Evolutionary conservation across 108 stramenopile genomes (phyloP).

Genomic region (Aurantiochytrium sp.): DNA sequence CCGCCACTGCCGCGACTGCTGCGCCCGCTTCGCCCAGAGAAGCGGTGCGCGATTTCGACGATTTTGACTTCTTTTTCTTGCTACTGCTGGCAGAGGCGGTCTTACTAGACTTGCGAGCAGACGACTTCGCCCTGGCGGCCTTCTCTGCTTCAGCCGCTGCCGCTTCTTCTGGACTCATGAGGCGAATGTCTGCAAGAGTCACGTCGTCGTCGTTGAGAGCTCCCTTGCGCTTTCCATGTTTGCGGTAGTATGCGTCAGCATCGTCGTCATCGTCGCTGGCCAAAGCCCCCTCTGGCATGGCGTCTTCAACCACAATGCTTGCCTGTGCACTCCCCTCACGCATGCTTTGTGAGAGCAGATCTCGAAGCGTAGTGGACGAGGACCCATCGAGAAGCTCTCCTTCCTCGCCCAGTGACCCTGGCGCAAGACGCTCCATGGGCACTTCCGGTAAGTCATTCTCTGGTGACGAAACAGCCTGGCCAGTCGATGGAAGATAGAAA

Average conservation of each 20-base stretch:
- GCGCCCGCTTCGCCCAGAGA: too few species aligned
- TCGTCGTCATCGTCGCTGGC: not conserved
- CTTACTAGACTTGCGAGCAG: too few species aligned
- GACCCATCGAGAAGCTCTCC: too few species aligned
- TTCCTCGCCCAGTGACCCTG: not conserved
- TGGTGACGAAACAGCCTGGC: not conserved
- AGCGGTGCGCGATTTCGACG: not conserved
- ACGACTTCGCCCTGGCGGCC: not conserved
- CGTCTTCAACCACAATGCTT: not conserved
- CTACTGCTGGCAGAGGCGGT: not conserved
- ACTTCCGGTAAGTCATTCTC: not conserved
- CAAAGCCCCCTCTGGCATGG: slow-evolving; percentile 16
- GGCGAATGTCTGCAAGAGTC: slow-evolving; percentile 69
- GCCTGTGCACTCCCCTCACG: not conserved
- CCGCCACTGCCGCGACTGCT: too few species aligned
- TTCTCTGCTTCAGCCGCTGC: slow-evolving; percentile 36
- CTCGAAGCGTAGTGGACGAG: not conserved
- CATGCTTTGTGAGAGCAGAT: not conserved
- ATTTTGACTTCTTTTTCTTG: not conserved
- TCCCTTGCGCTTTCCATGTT: not conserved
- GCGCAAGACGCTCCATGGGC: not conserved
- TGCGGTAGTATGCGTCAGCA: not conserved
- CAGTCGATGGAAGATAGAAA: not conserved
- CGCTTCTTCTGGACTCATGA: slow-evolving; percentile 48
- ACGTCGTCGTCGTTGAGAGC: slow-evolving; percentile 43